These are phyloP conservation scores for Chlamydomonas asymmetrica DNA, from an alignment of 139 green algal species.

Conservation along the genomic window DNA sequence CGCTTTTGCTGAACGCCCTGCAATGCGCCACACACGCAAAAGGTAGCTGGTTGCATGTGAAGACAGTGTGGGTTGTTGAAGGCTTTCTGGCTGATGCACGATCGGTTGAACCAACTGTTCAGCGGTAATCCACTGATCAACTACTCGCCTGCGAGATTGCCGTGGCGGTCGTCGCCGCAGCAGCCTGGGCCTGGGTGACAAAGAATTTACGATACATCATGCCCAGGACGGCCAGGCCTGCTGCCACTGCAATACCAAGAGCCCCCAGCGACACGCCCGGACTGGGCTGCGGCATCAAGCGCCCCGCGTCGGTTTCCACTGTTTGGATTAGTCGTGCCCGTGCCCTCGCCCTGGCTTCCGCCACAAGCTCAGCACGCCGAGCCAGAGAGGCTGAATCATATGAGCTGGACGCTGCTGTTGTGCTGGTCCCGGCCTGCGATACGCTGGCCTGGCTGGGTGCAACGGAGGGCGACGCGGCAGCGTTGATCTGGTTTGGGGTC, in stretches of 20 bases:
- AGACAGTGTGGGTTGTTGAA: not conserved
- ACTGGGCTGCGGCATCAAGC: no score
- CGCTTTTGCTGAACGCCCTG: slow-evolving; percentile 49
- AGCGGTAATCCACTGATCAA: not conserved
- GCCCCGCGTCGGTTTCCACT: no score
- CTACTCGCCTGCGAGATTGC: slow-evolving; percentile 2
- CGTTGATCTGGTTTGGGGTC: no score
- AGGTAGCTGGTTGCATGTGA: not conserved
- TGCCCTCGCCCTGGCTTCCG: no score
- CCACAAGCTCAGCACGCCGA: no score
- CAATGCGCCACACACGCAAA: not conserved
- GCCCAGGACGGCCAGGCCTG: slow-evolving; percentile 23
- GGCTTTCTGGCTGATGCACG: not conserved
- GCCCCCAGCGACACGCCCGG: not conserved
- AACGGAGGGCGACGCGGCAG: no score
- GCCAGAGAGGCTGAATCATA: no score
- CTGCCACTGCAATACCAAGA: slow-evolving; percentile 4
- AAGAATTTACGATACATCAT: slow-evolving; percentile 39
- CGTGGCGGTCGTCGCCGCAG: not conserved
- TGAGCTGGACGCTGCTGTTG: no score
- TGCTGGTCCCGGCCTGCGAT: no score
- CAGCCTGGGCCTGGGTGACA: slow-evolving; percentile 1
- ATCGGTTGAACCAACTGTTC: not conserved
- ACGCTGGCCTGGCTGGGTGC: no score
- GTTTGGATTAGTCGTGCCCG: no score